phyloP scores from a whole-genome alignment of 495 filamentous ascomycete genomes.

The Xylaria intraflava region DNA sequence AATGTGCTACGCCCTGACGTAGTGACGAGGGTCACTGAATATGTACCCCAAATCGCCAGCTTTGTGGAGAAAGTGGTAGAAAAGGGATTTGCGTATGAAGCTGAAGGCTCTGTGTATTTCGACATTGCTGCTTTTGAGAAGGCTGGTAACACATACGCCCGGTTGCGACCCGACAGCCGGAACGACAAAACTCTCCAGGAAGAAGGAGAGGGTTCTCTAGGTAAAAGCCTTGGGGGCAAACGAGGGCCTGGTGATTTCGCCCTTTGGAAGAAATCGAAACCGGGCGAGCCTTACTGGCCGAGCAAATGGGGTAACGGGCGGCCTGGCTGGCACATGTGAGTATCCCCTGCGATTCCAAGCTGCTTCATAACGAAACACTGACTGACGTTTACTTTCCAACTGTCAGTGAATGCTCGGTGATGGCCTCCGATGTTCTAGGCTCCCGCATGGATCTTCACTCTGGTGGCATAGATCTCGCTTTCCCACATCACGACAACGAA shows the following conservation, averaged over 20 bases:
- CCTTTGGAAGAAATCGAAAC: conserved; percentile 88
- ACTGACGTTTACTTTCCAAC: background rate
- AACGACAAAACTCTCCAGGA: conserved; percentile 75
- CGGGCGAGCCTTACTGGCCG: conserved; percentile 86
- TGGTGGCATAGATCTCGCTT: conserved; percentile 86
- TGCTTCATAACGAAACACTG: background rate
- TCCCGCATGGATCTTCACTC: conserved; percentile 85
- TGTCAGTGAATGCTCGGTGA: conserved; percentile 75
- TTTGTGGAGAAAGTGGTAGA: conserved; percentile 67
- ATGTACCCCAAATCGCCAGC: conserved; percentile 68
- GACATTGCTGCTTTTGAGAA: conserved; percentile 84
- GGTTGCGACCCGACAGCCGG: conserved; percentile 79
- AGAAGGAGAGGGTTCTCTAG: conserved; percentile 83
- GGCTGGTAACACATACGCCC: conserved; percentile 74
- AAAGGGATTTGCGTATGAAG: conserved; percentile 84
- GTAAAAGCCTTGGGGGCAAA: conserved; percentile 61
- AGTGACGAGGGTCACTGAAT: conserved; percentile 84
- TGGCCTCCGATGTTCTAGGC: conserved; percentile 84
- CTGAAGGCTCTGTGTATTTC: conserved; percentile 88
- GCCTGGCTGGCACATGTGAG: conserved; percentile 85
- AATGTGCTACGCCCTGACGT: conserved; percentile 80
- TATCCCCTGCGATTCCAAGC: background rate
- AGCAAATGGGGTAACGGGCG: conserved; percentile 81
- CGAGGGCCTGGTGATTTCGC: conserved; percentile 77
- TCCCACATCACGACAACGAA: conserved; percentile 97